Base-by-base conservation (phyloP, 2,329 filamentous ascomycete genomes). In the Venturia oleaginea region DNA sequence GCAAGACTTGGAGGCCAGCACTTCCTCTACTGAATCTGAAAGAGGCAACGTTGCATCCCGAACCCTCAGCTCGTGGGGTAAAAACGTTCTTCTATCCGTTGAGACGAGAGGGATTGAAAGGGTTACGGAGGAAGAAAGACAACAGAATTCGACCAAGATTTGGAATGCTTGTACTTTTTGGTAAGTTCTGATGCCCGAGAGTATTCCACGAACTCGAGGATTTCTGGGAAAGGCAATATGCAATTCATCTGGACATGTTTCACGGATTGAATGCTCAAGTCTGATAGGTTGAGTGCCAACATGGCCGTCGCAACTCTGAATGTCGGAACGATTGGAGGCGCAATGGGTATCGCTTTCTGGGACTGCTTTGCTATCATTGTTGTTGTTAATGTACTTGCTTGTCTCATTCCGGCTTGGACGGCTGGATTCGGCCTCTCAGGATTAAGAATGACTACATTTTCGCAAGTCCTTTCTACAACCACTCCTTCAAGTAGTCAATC, bases 281-380 rank as follows among this genome's bases (percentile, higher is more conserved):
- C 3, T 40, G 4, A 6, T 30, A 75, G 72, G 73, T 63, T 74
- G 67, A 75, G 72, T 63, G 73, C 73, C n/a, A 75, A 75, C 61
- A 75, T 75, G 72, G 73, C 73, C 0, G 71, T 75, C 1, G 73
- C 72, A 7, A 75, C 74, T 1, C 66, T 75, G 3, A 75, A 71
- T 38, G 71, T 72, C 1, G 73, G 74, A 10, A 71, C 71, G 11
- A 62, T 75, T 0, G 72, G 73, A 5, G 74, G 72, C 1, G 65
- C 67, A 1, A 69, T 75, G 59, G 72, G 73, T 15, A 71, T 74
- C 4, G 66, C 68, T 2, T 76, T 76, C 64, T 62, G 73, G 74
- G 72, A 76, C 55, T 75, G 70, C 62, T 75, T 76, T 63, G 71
- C 71, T 6, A 70, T 76, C 54, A 75, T 76, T 30, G 43, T 75